Evolutionary conservation across 345 rosid genomes (phyloP).

Genomic region (Gossypium bickii): DNA sequence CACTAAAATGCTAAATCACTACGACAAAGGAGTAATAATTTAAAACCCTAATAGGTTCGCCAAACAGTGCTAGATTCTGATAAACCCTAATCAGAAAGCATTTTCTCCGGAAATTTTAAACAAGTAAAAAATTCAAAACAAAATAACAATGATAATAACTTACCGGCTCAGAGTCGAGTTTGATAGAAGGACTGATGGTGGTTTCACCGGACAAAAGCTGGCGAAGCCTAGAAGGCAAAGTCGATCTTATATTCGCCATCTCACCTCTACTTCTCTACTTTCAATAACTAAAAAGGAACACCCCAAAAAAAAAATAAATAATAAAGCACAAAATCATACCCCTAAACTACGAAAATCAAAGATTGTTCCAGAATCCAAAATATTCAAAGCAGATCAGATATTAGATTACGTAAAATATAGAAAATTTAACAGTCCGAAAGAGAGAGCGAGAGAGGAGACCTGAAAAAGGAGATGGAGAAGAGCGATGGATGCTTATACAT

Average conservation of each 20-base stretch:
- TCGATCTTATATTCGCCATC: slow-evolving; percentile 82
- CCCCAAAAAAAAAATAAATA: not conserved
- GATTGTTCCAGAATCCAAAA: not conserved
- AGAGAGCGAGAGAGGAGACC: slow-evolving; percentile 19
- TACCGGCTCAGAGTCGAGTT: slow-evolving; percentile 86
- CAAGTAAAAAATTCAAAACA: not conserved
- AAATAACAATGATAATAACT: slow-evolving; percentile 23
- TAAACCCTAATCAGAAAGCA: slow-evolving; percentile 1
- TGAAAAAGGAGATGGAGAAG: slow-evolving; percentile 26
- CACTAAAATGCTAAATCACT: not conserved
- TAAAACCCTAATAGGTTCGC: slow-evolving; percentile 32
- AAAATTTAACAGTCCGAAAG: not conserved
- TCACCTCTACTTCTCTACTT: slow-evolving; percentile 40
- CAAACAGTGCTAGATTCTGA: not conserved
- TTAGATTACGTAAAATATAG: not conserved
- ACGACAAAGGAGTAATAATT: not conserved
- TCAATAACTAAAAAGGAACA: slow-evolving; percentile 27
- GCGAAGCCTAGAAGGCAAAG: slow-evolving; percentile 83
- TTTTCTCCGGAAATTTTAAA: not conserved
- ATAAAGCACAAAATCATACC: not conserved
- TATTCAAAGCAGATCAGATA: slow-evolving; percentile 28
- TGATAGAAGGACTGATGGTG: slow-evolving; percentile 63
- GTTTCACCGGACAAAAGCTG: slow-evolving; percentile 89
- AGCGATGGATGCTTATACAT: slow-evolving; percentile 35
- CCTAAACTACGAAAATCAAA: slow-evolving; percentile 15